Evolutionary conservation across 2,329 filamentous ascomycete genomes (phyloP), one percentile per base, ranked within the genome.

Genomic region (Ophiosphaerella korrae): DNA sequence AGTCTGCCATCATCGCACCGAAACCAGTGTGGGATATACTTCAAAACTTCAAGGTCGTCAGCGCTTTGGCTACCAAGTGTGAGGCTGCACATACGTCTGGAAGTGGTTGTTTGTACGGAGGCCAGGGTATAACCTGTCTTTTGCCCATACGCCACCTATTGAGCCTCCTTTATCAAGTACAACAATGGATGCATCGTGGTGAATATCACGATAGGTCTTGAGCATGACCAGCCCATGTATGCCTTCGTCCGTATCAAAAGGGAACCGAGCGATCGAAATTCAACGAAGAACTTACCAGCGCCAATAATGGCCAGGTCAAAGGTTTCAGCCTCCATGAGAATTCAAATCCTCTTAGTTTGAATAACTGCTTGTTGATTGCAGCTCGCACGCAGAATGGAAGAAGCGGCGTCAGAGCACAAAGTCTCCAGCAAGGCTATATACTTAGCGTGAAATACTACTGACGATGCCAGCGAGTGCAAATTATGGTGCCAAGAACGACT

Each of bases 191-290:
- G 74, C 66, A 14, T 62, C 45, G 0, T 74, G 74, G 48, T 80
- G 71, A 8, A 76, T 62, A 40, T 79, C 71, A 50, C 77, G 76
- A 56, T 79, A 79, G 1, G 78, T 80, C 62, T 80, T 81, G 8
- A 80, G 75, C 6, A 75, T 71, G 36, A 74, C 74, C 21, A 83
- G 69, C 6, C 80, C 80, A 53, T 75, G 75, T 31, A 69, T 63
- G 11, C 67, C 67, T 68, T n/a, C n/a, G n/a, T n/a, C n/a, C n/a
- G n/a, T n/a, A n/a, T n/a, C n/a, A n/a, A n/a, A n/a, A n/a, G n/a
- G n/a, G n/a, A n/a, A n/a, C n/a, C n/a, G n/a, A n/a, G 7, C 14
- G 12, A 32, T 11, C 21, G 13, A 2, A 31, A n/a, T 44, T 26
- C 33, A 24, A 11, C 18, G 16, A 18, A 14, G 7, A 14, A 12